A percentile compares a stretch with the other conserved stretches of the same genome.
These are phyloP conservation scores for Boletus vinaceobasis DNA, from an alignment of 768 basidiomycete species.

Conservation along the genomic window DNA sequence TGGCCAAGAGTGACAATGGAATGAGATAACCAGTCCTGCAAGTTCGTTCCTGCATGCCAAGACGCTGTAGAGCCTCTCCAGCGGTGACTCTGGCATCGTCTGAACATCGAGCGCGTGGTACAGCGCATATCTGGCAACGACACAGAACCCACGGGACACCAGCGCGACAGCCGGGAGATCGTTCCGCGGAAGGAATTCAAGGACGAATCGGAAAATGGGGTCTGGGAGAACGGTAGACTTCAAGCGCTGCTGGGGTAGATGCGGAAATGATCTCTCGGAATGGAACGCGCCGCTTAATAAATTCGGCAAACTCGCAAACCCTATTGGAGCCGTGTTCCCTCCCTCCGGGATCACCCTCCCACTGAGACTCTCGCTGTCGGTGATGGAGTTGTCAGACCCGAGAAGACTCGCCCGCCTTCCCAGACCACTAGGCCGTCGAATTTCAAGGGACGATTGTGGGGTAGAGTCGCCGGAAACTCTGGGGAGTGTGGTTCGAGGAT, in stretches of 20 bases:
- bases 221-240: constrained; percentile 12
- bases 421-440: constrained; percentile 31
- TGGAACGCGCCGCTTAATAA: constrained; percentile 11
- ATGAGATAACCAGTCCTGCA: constrained; percentile 22
- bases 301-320: constrained; percentile 21
- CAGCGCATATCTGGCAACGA: constrained; percentile 18
- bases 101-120: constrained; percentile 24
- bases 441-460: constrained; percentile 28
- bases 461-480: constrained; percentile 23
- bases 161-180: constrained; percentile 22
- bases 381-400: constrained; percentile 13
- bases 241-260: neutral
- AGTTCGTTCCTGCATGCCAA: constrained; percentile 21
- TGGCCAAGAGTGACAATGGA: constrained; percentile 24
- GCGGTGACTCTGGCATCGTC: constrained; percentile 6
- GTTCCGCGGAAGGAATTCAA: constrained; percentile 18
- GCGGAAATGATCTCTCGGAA: neutral
- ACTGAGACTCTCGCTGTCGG: constrained; percentile 3
- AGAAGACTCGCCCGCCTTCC: constrained; percentile 30
- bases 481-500: constrained; percentile 12
- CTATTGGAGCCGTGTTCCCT: neutral
- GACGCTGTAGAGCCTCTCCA: constrained; percentile 16
- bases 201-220: constrained; percentile 17
- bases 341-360: neutral
- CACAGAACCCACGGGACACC: constrained; percentile 23